A percentile compares a stretch with the other conserved stretches of the same genome.
Conservation (phyloP, 495 filamentous ascomycete species). For the Lepraria neglecta region DNA sequence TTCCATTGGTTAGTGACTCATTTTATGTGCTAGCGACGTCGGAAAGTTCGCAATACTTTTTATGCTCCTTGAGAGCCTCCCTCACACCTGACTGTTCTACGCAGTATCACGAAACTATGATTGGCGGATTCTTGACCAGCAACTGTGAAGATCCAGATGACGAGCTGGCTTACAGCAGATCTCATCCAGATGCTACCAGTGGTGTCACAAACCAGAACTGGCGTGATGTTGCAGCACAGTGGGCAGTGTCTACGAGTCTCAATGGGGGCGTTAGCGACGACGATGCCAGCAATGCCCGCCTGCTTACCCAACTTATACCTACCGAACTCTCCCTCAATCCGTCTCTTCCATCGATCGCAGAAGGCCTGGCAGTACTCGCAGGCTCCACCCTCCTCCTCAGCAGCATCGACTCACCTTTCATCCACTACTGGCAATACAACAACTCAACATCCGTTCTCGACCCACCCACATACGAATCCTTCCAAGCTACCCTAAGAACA, state of each 20-base stretch:
- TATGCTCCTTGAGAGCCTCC: conserved; percentile 56
- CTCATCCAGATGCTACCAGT: conserved; percentile 27
- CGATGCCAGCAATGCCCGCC: conserved; percentile 53
- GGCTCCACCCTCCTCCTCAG: conserved; percentile 54
- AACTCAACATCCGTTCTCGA: conserved; percentile 29
- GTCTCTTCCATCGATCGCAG: conserved; percentile 51
- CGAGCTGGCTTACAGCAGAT: conserved; percentile 43
- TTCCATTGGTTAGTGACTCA: conserved; percentile 30
- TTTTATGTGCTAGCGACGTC: conserved; percentile 57
- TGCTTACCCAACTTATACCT: conserved; percentile 49
- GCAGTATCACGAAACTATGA: conserved; percentile 44
- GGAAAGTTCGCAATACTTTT: conserved; percentile 41
- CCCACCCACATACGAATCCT: conserved; percentile 39
- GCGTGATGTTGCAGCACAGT: conserved; percentile 52
- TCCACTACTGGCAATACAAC: conserved; percentile 48
- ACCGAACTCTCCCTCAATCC: conserved; percentile 30
- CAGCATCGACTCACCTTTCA: conserved; percentile 47
- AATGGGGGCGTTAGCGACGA: conserved; percentile 52
- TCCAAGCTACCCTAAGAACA: conserved; percentile 48
- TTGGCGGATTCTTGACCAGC: conserved; percentile 45
- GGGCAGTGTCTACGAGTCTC: conserved; percentile 50
- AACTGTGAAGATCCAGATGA: conserved; percentile 51
- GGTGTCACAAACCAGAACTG: conserved; percentile 42
- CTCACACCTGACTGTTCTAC: conserved; percentile 54
- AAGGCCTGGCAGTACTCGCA: conserved; percentile 57